Evolutionary conservation across 2,329 filamentous ascomycete species (phyloP), one percentile per base, ranked within the genome.

Genomic region (Epichloe hybrida): DNA sequence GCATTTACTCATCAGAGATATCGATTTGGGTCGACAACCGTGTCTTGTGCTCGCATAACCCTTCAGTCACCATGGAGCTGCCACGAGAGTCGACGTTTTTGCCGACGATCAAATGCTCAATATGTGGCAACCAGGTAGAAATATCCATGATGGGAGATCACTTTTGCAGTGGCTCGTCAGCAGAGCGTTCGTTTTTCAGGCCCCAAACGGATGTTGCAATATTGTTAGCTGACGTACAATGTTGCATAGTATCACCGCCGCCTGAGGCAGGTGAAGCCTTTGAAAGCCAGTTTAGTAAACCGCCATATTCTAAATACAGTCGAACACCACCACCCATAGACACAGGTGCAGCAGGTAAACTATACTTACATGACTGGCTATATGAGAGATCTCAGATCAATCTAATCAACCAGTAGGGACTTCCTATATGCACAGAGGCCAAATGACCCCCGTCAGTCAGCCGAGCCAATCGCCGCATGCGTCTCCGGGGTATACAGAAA

Each of bases 121-220:
- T 76, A 70, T 95, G 88, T 64, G 79, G 81, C 40, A 67, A 72
- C 40, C 80, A 90, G 60, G 86, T 95, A 53, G 84, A 90, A 62
- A 93, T 95, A 58, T 84, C 85, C 40, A 73, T 83, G 65, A 86
- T 95, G 83, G 88, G 87, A 54, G 88, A 94, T 55, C 89, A 95
- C 71, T 65, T 87, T 54, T 95, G 89, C 66, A 66, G 66, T 44
- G 69, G 66, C 52, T 62, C 69, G 53, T 62, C 72, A 67, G 69
- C 70, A 61, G 75, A 76, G 61, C 64, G 77, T 73, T 66, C 57
- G 64, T 46, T 39, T 39, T 17, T 13, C 39, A 13, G 23, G 23
- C 2, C 8, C 13, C 17, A 36, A 8, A 17, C 34, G 11, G 20
- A 36, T 21, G 35, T 23, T 23, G 2, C 27, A 7, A 35, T 44